Percentiles rank a stretch among this genome's conserved stretches.
These are phyloP conservation scores for Aspergillus japonicus DNA, from an alignment of 2,329 filamentous ascomycete genomes.

Conservation along the genomic window DNA sequence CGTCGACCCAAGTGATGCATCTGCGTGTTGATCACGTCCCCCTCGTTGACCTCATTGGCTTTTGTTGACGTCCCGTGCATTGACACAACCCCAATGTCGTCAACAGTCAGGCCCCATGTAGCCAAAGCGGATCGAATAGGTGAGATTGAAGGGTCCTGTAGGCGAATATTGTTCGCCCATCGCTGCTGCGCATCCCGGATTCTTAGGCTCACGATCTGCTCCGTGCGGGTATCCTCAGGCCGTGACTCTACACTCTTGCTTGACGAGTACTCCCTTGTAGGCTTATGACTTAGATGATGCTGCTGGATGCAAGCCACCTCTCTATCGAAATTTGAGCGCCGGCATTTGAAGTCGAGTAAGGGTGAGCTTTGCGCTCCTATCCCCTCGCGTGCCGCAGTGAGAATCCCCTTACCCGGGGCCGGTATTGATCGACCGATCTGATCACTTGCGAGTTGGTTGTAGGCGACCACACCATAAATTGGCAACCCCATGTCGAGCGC, in stretches of 20 bases:
- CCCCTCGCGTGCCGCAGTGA: slow-evolving; percentile 85
- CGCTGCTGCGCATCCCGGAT: slow-evolving; percentile 82
- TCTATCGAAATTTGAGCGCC: slow-evolving; percentile 85
- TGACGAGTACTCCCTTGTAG: neutral
- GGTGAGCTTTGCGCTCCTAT: slow-evolving; percentile 84
- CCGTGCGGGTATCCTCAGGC: neutral
- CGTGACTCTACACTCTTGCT: neutral
- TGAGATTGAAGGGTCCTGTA: slow-evolving; percentile 82
- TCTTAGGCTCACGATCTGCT: slow-evolving; percentile 51
- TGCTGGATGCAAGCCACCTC: slow-evolving; percentile 83
- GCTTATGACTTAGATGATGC: neutral
- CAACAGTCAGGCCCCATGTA: slow-evolving; percentile 93
- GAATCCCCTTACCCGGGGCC: slow-evolving; percentile 79
- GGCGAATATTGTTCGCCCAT: slow-evolving; percentile 96
- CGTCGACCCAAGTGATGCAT: slow-evolving; percentile 85
- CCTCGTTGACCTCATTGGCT: slow-evolving; percentile 98
- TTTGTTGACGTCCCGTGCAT: slow-evolving; percentile 98
- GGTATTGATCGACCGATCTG: slow-evolving; percentile 96
- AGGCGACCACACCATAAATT: slow-evolving; percentile 85
- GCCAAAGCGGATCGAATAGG: slow-evolving; percentile 90
- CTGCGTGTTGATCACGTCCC: slow-evolving; percentile 90
- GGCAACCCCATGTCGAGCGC: slow-evolving; percentile 14
- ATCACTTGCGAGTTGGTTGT: slow-evolving; percentile 91
- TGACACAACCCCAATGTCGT: slow-evolving; percentile 87
- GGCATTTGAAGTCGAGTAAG: slow-evolving; percentile 90